A percentile compares a stretch with the other conserved stretches of the same genome.
These are phyloP conservation scores for Solanum piurae DNA, from an alignment of 257 asterid species.

Conservation along the genomic window DNA sequence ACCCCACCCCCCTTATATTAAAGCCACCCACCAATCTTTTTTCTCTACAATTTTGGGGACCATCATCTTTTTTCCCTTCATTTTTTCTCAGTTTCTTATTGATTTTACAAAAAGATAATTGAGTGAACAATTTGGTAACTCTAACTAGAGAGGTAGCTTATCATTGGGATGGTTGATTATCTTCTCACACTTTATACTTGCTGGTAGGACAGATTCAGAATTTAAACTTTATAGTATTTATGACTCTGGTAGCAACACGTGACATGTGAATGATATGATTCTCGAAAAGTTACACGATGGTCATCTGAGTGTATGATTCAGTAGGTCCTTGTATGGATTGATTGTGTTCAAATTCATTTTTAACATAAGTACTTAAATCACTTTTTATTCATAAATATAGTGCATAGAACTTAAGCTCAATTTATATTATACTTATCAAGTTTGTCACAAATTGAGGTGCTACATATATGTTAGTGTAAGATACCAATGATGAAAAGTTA, in stretches of 20 bases:
- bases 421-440: background rate
- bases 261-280: too few species aligned
- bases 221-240: too few species aligned
- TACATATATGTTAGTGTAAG: background rate
- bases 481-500: background rate
- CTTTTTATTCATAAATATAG: too few species aligned
- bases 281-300: accelerated
- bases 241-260: too few species aligned
- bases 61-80: constrained; percentile 17
- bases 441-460: background rate
- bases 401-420: background rate
- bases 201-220: background rate
- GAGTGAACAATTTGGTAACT: background rate
- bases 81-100: background rate
- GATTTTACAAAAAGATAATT: background rate
- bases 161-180: background rate
- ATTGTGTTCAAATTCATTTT: too few species aligned
- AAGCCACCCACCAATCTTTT: constrained; percentile 46
- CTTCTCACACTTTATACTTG: too few species aligned
- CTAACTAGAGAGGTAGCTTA: background rate
- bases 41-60: constrained; percentile 35
- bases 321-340: background rate
- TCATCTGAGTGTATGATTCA: too few species aligned
- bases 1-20: constrained; percentile 2
- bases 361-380: too few species aligned